Base-by-base conservation (phyloP, 306 rosid genomes). In the barrel medic (Medicago truncatula) region DNA sequence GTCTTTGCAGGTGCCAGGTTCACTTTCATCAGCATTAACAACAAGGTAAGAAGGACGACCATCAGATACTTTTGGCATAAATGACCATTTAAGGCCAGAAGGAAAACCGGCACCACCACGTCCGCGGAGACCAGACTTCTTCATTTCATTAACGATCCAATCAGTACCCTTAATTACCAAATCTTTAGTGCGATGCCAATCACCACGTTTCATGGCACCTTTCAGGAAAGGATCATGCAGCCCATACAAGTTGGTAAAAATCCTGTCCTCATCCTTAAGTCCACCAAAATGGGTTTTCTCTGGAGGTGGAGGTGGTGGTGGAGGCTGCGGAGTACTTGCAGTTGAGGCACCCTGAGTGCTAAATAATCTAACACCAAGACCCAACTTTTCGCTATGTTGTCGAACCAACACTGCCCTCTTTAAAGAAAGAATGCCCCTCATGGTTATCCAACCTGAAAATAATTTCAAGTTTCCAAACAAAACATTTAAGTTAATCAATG, bases 101-200 rank as follows among this genome's bases (percentile, higher is more conserved):
- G 98, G 98, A 74, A 96, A 96, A 73, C 99, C 99, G 64, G 99
- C 99, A 83, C 98, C 99, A 54, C 98, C 97, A 82, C 99, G 98
- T 12, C 99, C 98, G 52, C 98, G 97, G 58, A 92, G 98, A 67
- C 98, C 99, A 57, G 99, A 96, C 84, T 92, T 96, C 85, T 96
- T 96, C 76, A 96, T 78, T 76, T 96, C 99, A 81, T 89, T 96
- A n/a, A 92, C 97, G 84, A 96, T 92, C 99, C 99, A 96, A 86
- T 96, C 99, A 73, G 93, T 40, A 59, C 99, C 98, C 88, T 96
- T 96, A 31, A 87, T 54, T 40, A 96, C 98, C 81, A 96, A 74
- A 83, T 96, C 99, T 78, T 96, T 96, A 21, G 99, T 95, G 75
- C 94, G 84, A 64, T 88, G 4, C 99, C 98, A 96, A 76, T 96